Base-by-base conservation (phyloP, 768 basidiomycete genomes). In the Pseudohyphozyma bogoriensis region DNA sequence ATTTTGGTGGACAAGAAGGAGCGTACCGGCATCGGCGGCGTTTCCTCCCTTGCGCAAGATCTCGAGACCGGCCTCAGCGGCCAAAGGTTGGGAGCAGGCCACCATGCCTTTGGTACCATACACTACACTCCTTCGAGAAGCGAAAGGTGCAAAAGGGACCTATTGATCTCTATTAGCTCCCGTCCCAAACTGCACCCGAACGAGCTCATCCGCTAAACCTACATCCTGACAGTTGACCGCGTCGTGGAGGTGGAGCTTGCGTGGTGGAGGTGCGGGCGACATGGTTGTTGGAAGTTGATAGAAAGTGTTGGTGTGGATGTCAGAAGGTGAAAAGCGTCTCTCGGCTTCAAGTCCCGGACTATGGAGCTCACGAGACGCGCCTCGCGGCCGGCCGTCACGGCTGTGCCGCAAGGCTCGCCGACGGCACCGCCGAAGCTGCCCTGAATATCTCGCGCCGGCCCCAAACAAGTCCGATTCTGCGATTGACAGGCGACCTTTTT, bases 1-100 rank as follows among this genome's bases (percentile, higher is more conserved):
- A 9, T n/a, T 8, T n/a, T 44, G 15, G 42, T 44, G n/a, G 24
- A 46, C 7, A 26, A n/a, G 49, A 4, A n/a, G 18, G 49, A 51
- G 31, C 24, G 18, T 37, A 87, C 89, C 69, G 2, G 70, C 70
- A 36, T 71, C 68, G 0, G 65, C 92, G 68, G 93, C 93, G 76
- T 99, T 99, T 54, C 95, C 95, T 16, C 95, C 95, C 73, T 85
- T 86, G 55, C 84, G 79, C 29, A 99, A 77, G 65, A 99, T 87
- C 52, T 95, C 90, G 33, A 97, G 74, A 0, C 93, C 95, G 22
- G 89, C 92, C 71, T 87, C 85, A 20, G 85, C 84, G 1, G 95
- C 95, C 40, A 90, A 78, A 51, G 95, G 89, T 71, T 99, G 95
- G 29, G 87, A 86, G 32, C 85, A 85, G 11, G 89, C 82, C 6